Base-by-base conservation (phyloP, 495 filamentous ascomycete genomes). In the Thermothielavioides terrestris region DNA sequence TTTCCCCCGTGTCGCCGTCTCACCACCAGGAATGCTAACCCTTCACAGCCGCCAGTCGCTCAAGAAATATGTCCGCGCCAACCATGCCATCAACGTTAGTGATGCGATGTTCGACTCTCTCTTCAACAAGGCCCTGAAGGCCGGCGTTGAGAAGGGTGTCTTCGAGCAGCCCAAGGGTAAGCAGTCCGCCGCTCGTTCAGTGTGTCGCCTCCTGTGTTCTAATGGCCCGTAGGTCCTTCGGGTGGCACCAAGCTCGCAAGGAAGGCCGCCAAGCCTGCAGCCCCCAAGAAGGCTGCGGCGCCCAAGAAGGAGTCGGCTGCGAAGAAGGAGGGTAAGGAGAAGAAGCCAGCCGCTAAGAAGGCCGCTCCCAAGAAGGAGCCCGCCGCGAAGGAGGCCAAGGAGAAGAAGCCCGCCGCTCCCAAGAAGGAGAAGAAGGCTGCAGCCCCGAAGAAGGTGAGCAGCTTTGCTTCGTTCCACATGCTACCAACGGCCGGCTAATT, bases 1-100 rank as follows among this genome's bases (percentile, higher is more conserved):
- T n/a, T n/a, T n/a, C n/a, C n/a, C n/a, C n/a, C n/a, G n/a, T n/a
- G n/a, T n/a, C n/a, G n/a, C n/a, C n/a, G n/a, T n/a, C 14, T 18
- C 14, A 45, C 10, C 25, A 40, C 18, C 36, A 25, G 31, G 32
- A 58, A 61, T 36, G 67, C 77, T 73, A 60, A 71, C 63, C 41
- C 36, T 32, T 22, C 43, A 42, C 65, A 98, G 92, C 73, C 94
- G 92, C 58, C 85, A 90, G 68, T 85, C 87, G 23, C 82, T 99
- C 67, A 96, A 96, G 85, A 96, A 99, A 71, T 99, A 97, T 75
- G 86, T 99, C 62, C 78, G 80, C 68, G 82, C 86, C 59, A 97
- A 99, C 84, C 95, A 97, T 81, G 86, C 83, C 66, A 79, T 94
- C 68, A 76, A 74, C 49, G 78, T 81, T 45, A 77, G 73, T 28